Evolutionary conservation across 1,284 basidiomycete genomes (phyloP), one percentile per base, ranked within the genome.

Genomic region (Hortiboletus rubellus): DNA sequence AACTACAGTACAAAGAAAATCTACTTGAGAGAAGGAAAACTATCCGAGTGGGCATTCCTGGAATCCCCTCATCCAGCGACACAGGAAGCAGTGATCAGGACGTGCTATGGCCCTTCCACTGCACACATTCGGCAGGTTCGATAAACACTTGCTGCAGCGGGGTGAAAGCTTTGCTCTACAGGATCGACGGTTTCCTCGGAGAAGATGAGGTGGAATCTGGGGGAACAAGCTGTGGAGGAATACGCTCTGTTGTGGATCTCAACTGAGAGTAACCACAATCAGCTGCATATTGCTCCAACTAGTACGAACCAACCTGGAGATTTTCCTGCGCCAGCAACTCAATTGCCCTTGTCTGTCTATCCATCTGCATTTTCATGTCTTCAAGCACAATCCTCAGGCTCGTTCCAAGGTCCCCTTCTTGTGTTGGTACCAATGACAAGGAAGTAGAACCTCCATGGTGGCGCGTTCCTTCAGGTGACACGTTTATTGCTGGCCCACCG

Each of bases 301-400:
- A 37, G 46, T 37, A 37, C 33, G 40, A 44, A 60, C 58, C 37
- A 60, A 72, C 72, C 67, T 71, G 61, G 49, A 46, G 44, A 46
- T 75, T 75, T 50, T 72, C 73, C 46, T 69, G 71, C 9, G 67
- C 60, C 6, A 72, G 50, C 40, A 59, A 18, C 33, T 74, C 69
- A 9, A 72, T 63, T 11, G 71, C 68, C 51, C 65, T 62, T 3
- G 66, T 69, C 50, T 72, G 71, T 51, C 65, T 63, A 43, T 70
- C 63, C 70, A 72, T 74, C 42, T 72, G 66, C 50, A 55, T 50
- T 54, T 66, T 74, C 69, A 72, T 67, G 34, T 61, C 65, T 55
- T 70, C 69, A 22, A 75, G 66, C 42, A 66, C 59, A 50, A 59
- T 55, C 44, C 56, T 71, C 38, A 74, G 42, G 41, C 63, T 65